Base-by-base conservation (phyloP, 2,329 filamentous ascomycete species). In the Colletotrichum sp. region DNA sequence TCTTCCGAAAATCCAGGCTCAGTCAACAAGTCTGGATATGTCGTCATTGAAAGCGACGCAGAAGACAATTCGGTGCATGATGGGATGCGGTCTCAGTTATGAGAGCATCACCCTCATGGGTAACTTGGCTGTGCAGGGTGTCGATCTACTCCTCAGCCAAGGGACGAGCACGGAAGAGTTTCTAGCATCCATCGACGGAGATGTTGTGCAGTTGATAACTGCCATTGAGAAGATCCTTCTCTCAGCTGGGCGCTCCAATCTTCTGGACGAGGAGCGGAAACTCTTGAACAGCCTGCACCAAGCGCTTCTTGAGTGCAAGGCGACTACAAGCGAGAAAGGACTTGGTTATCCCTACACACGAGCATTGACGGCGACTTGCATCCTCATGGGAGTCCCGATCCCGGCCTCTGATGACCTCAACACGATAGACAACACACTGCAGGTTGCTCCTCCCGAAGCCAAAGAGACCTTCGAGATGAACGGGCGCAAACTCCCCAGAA, bases 151-250 rank as follows among this genome's bases (percentile, higher is more conserved):
- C 24, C 16, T 77, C 6, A 30, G 44, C 5, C 34, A 30, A 16
- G 59, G 36, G 9, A n/a, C 9, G 30, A 55, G 8, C 59, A 39
- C 13, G 59, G 44, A 63, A 15, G 32, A 49, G 8, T 60, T 57
- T 3, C 16, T 80, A 34, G 77, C 76, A n/a, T 77, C 78, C 26
- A 68, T 80, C 12, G 79, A 80, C 21, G 84, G 82, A 2, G 83
- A 85, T 57, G 79, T 85, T 49, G 81, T 85, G 16, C 84, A 85
- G 77, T 79, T 82, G 9, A 77, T 83, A 34, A 85, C 84, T 6
- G 84, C 83, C 3, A 78, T 85, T 7, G 82, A 85, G 71, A 85
- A 85, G 72, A 78, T 72, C 8, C 71, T 83, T 49, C 73, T 79
- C 16, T 70, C 77, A 3, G 64, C 78, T 13, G 77, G 79, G 1